Base-by-base conservation (phyloP, 352 stramenopile species). In the Globisporangium spiculum region DNA sequence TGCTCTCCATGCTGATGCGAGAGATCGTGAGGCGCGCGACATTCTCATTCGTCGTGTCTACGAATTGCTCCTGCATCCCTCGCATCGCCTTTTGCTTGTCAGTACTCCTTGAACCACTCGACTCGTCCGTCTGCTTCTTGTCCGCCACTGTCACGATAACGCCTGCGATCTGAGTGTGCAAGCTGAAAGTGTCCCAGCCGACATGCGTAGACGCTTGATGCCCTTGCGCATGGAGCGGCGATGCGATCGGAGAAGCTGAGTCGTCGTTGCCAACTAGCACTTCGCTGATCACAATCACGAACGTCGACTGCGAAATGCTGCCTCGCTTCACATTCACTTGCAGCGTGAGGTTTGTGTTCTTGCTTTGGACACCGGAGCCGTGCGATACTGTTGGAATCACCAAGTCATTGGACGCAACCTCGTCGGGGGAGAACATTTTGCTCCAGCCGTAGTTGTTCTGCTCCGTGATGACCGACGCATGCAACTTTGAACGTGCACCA, bases 91-190 rank as follows among this genome's bases (percentile, higher is more conserved):
- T 52, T 27, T 44, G 52, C 59, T 64, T 72, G 3, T 67, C 57
- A 5, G 46, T 22, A 12, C 62, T 68, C 38, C 61, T 56, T n/a
- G n/a, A 48, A 46, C 63, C 65, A n/a, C 46, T 56, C n/a, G n/a
- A 41, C 12, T 81, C 80, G 16, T 66, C 67, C 16, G 24, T 54
- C 38, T 63, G 36, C 7, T 79, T 86, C 64, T 85, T 89, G 66
- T 94, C 87, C 0, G 82, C 83, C 3, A 95, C 68, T 4, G 88
- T 94, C 27, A 95, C 67, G 8, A 87, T 81, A 6, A 93, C 52
- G 6, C 86, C 84, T 8, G 85, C 86, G 12, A 95, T 70, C 65
- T 95, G 86, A 18, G 79, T 81, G 62, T 93, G 78, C 30, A 93
- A 63, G 14, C 71, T 91, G 38, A 92, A 81, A 3, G 69, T 80